Conservation (phyloP, 163 green algal genomes). For the Chloromonas sp. region DNA sequence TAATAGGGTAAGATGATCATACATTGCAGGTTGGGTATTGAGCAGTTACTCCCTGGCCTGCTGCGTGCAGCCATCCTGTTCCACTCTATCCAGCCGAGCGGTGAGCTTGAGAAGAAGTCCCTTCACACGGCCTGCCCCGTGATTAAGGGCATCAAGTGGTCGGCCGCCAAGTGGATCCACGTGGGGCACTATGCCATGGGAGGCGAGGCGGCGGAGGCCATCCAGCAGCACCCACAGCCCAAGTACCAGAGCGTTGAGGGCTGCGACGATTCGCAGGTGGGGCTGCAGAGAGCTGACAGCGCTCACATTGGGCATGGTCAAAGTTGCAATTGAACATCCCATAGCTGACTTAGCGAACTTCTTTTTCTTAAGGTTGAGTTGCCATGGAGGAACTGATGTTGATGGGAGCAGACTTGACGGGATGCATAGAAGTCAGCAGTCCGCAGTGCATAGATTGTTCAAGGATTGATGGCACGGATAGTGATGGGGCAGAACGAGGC, state of each 20-base stretch:
- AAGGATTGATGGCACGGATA: not conserved
- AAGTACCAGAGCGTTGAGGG: conserved; percentile 8
- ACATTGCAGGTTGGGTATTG: too few species aligned
- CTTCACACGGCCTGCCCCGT: conserved; percentile 57
- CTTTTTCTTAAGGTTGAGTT: too few species aligned
- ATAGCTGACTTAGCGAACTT: too few species aligned
- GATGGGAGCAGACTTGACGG: too few species aligned
- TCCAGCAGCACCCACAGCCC: conserved; percentile 40
- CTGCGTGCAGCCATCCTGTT: conserved; percentile 48
- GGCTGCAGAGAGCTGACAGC: not conserved
- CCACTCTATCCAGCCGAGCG: conserved; percentile 49
- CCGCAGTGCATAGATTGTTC: not conserved
- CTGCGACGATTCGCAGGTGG: conserved; percentile 16
- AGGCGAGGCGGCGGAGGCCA: conserved; percentile 20
- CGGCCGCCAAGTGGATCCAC: conserved; percentile 20
- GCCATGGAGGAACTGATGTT: too few species aligned
- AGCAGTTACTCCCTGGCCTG: too few species aligned
- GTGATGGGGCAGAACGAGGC: not conserved
- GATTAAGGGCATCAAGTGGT: conserved; percentile 42
- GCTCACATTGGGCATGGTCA: too few species aligned
- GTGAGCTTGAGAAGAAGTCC: conserved; percentile 41
- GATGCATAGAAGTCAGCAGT: not conserved
- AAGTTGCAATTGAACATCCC: too few species aligned
- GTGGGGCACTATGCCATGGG: conserved; percentile 33
- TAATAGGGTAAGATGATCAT: too few species aligned